phyloP scores from a whole-genome alignment of 2,329 filamentous ascomycete species.

The Fusarium floridanum region DNA sequence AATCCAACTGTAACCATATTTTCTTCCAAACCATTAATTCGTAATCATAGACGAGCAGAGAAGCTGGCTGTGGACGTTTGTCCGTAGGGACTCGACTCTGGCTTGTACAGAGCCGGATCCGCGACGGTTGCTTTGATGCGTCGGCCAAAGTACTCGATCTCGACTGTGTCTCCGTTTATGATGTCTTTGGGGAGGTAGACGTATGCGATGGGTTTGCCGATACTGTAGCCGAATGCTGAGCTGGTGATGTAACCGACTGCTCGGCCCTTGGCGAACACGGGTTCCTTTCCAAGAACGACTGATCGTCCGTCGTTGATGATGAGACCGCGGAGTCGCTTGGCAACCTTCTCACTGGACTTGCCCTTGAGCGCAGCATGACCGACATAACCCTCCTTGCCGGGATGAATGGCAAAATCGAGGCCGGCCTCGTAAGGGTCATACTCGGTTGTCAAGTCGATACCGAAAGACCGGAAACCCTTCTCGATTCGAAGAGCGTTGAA shows the following conservation, averaged over 20 bases:
- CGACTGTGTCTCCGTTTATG: slow-evolving; percentile 62
- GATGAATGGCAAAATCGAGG: slow-evolving; percentile 62
- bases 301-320: slow-evolving; percentile 68
- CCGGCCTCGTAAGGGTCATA: slow-evolving; percentile 72
- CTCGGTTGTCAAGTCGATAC: slow-evolving; percentile 71
- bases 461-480: slow-evolving; percentile 69
- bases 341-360: slow-evolving; percentile 52
- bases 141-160: slow-evolving; percentile 72
- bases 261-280: slow-evolving; percentile 64
- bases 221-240: slow-evolving; percentile 70
- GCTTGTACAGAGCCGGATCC: slow-evolving; percentile 56
- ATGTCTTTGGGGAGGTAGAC: slow-evolving; percentile 66
- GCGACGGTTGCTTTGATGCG: slow-evolving; percentile 66
- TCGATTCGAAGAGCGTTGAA: slow-evolving; percentile 71
- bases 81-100: slow-evolving; percentile 33
- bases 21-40: slow-evolving; percentile 13
- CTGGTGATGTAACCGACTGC: slow-evolving; percentile 70
- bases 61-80: slow-evolving; percentile 12
- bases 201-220: slow-evolving; percentile 71
- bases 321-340: slow-evolving; percentile 60
- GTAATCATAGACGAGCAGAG: slow-evolving; percentile 31
- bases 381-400: slow-evolving; percentile 62
- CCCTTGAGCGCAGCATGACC: slow-evolving; percentile 63
- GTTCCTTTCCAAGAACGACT: slow-evolving; percentile 72
- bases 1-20: background rate